Base-by-base conservation (phyloP, 441 rosid species). In the Erodium texanum region DNA sequence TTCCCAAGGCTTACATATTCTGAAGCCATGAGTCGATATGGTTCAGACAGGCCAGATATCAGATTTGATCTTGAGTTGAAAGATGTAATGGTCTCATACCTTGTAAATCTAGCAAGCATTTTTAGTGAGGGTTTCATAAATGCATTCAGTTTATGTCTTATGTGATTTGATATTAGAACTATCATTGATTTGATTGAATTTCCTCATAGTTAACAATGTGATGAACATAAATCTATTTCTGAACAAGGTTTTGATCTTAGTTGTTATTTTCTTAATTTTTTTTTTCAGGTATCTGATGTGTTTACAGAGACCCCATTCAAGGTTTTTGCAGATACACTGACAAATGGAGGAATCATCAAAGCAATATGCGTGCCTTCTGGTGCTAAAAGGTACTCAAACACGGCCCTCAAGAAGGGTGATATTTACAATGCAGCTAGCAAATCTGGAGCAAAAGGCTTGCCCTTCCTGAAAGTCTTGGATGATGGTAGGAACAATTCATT, bases 391-490 rank as follows among this genome's bases (percentile, higher is more conserved):
- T 91, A 86, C 78, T 93, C 97, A 63, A 93, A 85, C 71, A 85
- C 96, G 23, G 85, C 88, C 75, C 92, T 93, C 43, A 93, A 91
- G 82, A 93, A 93, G 82, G 97, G 98, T 73, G 92, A 91, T 69
- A 61, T 91, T 68, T 86, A 82, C 73, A 83, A 66, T 56, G 90
- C 91, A 82, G 96, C 97, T 63, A 74, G 86, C 16, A 88, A 85
- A 78, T 88, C 99, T 29, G 99, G 97, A 76, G 97, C 95, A 61
- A 91, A 85, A 82, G 99, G 99, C 62, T 81, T 93, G 50, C 97
- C 97, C 50, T 93, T 90, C 79, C 82, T 93, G 71, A 93, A 91
- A 85, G 87, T 90, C 78, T 69, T 82, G 80, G 96, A 89, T 79
- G 77, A 82, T 82, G 95, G 99, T 93, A 36, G 67, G 73, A 29